phyloP scores from a whole-genome alignment of 2,329 filamentous ascomycete species.

The Epichloe sibirici region DNA sequence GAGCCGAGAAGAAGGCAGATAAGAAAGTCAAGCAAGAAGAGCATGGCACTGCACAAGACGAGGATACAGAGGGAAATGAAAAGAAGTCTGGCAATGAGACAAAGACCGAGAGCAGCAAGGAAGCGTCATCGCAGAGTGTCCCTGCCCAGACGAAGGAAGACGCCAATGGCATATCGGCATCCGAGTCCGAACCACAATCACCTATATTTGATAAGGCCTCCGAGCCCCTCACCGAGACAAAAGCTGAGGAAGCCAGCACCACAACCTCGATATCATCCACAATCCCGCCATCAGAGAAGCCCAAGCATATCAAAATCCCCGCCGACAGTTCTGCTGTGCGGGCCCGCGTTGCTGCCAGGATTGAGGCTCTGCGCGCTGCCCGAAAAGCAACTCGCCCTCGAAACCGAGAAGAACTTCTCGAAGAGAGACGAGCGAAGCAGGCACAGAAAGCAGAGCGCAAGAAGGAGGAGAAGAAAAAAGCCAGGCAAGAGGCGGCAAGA shows the following conservation, averaged over 20 bases:
- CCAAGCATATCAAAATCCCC: slow-evolving; percentile 55
- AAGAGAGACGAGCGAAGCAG: slow-evolving; percentile 77
- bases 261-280: slow-evolving; percentile 61
- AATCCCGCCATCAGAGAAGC: slow-evolving; percentile 45
- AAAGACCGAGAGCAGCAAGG: slow-evolving; percentile 3
- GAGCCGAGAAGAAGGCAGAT: slow-evolving; percentile 19
- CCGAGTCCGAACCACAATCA: slow-evolving; percentile 36
- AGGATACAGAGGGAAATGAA: slow-evolving; percentile 7
- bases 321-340: slow-evolving; percentile 64
- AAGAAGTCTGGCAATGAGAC: slow-evolving; percentile 9
- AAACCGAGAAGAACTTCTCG: slow-evolving; percentile 84
- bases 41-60: slow-evolving; percentile 8
- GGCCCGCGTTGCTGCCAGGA: slow-evolving; percentile 66
- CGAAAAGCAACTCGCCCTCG: slow-evolving; percentile 78
- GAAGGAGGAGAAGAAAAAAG: slow-evolving; percentile 66
- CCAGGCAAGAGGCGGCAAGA: slow-evolving; percentile 66
- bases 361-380: slow-evolving; percentile 72
- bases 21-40: slow-evolving; percentile 21
- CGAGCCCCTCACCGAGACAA: slow-evolving; percentile 23
- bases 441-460: slow-evolving; percentile 78
- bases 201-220: slow-evolving; percentile 46
- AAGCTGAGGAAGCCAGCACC: slow-evolving; percentile 38
- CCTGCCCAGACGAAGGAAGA: slow-evolving; percentile 26
- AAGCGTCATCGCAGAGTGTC: slow-evolving; percentile 15
- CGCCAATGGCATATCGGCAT: slow-evolving; percentile 32